phyloP scores from a whole-genome alignment of 169 alveolate species.

The Sarcocystis neurona region DNA sequence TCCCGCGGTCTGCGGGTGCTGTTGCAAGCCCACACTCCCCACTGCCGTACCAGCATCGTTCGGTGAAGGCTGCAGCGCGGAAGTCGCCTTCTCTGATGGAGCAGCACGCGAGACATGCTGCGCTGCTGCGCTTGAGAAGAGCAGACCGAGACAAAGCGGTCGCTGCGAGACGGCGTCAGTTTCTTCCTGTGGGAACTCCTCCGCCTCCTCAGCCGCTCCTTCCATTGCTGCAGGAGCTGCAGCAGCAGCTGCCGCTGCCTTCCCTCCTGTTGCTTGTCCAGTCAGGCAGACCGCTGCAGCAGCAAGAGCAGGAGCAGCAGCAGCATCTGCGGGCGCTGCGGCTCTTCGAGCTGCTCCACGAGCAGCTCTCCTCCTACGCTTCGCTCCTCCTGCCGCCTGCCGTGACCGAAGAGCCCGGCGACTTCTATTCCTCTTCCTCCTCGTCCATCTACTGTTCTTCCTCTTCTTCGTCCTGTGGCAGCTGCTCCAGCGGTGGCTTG shows the following conservation, averaged over 20 bases:
- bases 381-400: not conserved
- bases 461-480: too few species aligned
- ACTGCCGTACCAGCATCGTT: too few species aligned
- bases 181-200: conserved; percentile 17
- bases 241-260: not conserved
- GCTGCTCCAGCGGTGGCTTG: too few species aligned
- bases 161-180: conserved; percentile 24
- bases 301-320: not conserved
- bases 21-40: too few species aligned
- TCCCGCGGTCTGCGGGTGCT: too few species aligned
- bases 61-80: too few species aligned
- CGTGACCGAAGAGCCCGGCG: too few species aligned
- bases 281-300: not conserved
- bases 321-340: conserved; percentile 9
- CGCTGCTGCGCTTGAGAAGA: conserved; percentile 1
- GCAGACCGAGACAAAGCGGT: conserved; percentile 32
- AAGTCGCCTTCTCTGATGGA: not conserved
- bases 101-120: not conserved
- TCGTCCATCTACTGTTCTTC: too few species aligned
- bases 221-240: not conserved
- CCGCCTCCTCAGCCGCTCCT: conserved; percentile 22
- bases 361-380: not conserved
- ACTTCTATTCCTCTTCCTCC: too few species aligned
- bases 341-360: conserved; percentile 8
- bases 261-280: too few species aligned